These are phyloP conservation scores for Candida maltosa DNA, from an alignment of 805 yeast genomes.

Conservation along the genomic window DNA sequence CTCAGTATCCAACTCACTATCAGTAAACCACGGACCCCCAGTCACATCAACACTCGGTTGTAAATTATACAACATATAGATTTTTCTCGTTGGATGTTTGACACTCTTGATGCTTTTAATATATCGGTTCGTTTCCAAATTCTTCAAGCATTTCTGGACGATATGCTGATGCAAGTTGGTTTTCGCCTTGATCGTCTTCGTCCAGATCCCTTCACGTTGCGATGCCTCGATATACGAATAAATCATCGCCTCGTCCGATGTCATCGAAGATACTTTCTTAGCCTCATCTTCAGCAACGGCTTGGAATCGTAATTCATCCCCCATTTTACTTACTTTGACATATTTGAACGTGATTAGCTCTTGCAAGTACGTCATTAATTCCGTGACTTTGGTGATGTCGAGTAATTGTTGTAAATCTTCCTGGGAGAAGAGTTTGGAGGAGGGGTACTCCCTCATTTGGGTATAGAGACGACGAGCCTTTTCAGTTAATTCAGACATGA, in stretches of 20 bases:
- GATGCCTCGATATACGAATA: slow-evolving; percentile 89
- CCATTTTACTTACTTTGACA: slow-evolving; percentile 65
- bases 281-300: slow-evolving; percentile 76
- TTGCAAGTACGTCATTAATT: slow-evolving; percentile 48
- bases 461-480: slow-evolving; percentile 58
- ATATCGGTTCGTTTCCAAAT: slow-evolving; percentile 73
- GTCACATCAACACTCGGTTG: slow-evolving; percentile 95
- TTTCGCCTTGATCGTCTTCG: slow-evolving; percentile 82
- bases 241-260: slow-evolving; percentile 84
- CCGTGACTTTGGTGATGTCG: slow-evolving; percentile 39
- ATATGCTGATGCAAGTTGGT: slow-evolving; percentile 90
- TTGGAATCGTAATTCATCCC: slow-evolving; percentile 68
- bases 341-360: slow-evolving; percentile 53
- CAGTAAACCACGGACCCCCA: slow-evolving; percentile 99
- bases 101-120: slow-evolving; percentile 90
- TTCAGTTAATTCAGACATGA: slow-evolving; percentile 28
- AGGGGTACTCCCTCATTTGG: slow-evolving; percentile 54
- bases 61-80: slow-evolving; percentile 89
- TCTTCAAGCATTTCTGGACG: slow-evolving; percentile 78
- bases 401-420: slow-evolving; percentile 58
- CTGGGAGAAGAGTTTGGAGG: slow-evolving; percentile 59
- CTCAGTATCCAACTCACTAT: slow-evolving; percentile 89
- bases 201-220: slow-evolving; percentile 95
- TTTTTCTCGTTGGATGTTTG: slow-evolving; percentile 89
- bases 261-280: slow-evolving; percentile 69